Evolutionary conservation across 2,329 filamentous ascomycete genomes (phyloP).

Genomic region (Trichoderma cornu-damae): DNA sequence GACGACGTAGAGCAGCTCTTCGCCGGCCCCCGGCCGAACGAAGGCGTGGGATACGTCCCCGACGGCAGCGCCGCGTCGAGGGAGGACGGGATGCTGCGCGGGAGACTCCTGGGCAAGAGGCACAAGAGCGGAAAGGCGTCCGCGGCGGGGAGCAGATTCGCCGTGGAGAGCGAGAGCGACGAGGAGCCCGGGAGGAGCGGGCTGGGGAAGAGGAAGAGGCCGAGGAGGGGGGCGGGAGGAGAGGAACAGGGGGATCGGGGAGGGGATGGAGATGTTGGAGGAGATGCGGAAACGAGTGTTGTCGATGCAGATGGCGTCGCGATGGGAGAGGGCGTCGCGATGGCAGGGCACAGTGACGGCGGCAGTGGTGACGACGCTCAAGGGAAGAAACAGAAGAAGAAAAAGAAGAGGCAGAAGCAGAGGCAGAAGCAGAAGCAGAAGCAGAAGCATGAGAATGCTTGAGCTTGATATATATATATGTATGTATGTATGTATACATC

Average conservation of each 20-base stretch:
- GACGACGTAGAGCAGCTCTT: slow-evolving; percentile 29
- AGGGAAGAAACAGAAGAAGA: slow-evolving; percentile 1
- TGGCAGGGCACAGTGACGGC: background rate
- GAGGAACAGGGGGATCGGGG: background rate
- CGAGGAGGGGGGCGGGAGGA: slow-evolving; percentile 10
- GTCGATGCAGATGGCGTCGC: slow-evolving; percentile 19
- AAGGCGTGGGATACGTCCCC: slow-evolving; percentile 40
- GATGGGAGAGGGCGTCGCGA: background rate
- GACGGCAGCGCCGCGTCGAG: slow-evolving; percentile 24
- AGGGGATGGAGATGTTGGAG: background rate
- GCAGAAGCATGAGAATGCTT: slow-evolving; percentile 11
- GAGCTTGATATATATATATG: background rate
- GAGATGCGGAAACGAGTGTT: slow-evolving; percentile 29
- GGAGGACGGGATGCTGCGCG: slow-evolving; percentile 31
- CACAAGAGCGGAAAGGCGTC: background rate
- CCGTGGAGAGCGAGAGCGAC: slow-evolving; percentile 33
- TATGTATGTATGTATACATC: background rate
- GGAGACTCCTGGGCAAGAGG: slow-evolving; percentile 28
- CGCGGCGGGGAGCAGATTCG: slow-evolving; percentile 16
- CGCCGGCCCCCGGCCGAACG: slow-evolving; percentile 29
- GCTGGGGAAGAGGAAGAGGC: slow-evolving; percentile 37
- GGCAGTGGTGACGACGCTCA: background rate
- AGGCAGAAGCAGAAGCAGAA: slow-evolving; percentile 23
- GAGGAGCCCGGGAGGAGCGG: slow-evolving; percentile 36
- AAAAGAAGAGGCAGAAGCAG: background rate